Percentiles rank a stretch among this genome's conserved stretches.
Evolutionary conservation across 2,329 filamentous ascomycete genomes (phyloP).

Genomic region (Alternaria sp.): DNA sequence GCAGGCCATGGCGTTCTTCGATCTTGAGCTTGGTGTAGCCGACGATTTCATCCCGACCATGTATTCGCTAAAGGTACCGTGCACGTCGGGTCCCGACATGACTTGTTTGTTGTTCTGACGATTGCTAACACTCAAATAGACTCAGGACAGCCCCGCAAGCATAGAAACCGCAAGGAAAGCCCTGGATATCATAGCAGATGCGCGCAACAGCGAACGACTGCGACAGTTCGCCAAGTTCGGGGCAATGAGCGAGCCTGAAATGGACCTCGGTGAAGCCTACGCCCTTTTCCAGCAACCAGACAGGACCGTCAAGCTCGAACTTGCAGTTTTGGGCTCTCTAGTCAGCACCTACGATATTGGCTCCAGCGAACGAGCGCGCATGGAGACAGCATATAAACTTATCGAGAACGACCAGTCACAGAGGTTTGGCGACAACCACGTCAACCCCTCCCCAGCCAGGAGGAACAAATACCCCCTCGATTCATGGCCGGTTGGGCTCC

Average conservation of each 20-base stretch:
- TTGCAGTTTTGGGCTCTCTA: conserved; percentile 45
- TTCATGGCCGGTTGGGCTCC: conserved; percentile 79
- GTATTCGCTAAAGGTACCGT: conserved; percentile 61
- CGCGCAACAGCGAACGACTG: conserved; percentile 62
- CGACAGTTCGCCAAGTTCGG: conserved; percentile 61
- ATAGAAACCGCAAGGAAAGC: conserved; percentile 62
- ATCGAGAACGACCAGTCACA: conserved; percentile 47
- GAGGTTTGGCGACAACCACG: conserved; percentile 24
- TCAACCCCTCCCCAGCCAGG: conserved; percentile 19
- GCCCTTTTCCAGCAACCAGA: conserved; percentile 55
- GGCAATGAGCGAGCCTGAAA: conserved; percentile 56
- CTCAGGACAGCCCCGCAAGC: conserved; percentile 58
- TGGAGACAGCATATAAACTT: conserved; percentile 56
- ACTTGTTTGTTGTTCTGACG: background rate
- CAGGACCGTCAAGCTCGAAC: conserved; percentile 58
- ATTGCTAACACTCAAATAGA: conserved; percentile 43
- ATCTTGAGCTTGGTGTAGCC: conserved; percentile 53
- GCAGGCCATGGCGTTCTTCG: conserved; percentile 69
- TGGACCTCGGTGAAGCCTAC: conserved; percentile 57
- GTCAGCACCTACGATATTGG: conserved; percentile 50
- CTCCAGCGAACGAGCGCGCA: conserved; percentile 54
- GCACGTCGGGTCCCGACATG: background rate
- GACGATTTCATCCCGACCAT: conserved; percentile 67
- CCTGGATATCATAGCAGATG: conserved; percentile 64
- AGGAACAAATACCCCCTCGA: conserved; percentile 45